Evolutionary conservation across 179 eudicot species (phyloP).

Genomic region (Vitellaria paradoxa): DNA sequence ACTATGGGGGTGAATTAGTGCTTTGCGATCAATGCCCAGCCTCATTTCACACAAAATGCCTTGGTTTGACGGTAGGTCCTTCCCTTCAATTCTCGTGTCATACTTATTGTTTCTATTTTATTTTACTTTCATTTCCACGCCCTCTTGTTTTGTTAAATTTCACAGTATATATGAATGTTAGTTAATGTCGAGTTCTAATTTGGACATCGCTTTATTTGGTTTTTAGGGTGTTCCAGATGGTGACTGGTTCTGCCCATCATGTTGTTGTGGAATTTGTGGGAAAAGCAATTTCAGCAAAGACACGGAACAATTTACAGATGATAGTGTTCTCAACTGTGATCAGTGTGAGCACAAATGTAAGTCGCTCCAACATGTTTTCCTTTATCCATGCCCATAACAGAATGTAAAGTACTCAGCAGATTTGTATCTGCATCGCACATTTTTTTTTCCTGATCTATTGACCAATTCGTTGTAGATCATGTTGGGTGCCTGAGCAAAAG

Average conservation of each 20-base stretch:
- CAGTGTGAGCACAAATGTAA: slow-evolving; percentile 86
- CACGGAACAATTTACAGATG: slow-evolving; percentile 26
- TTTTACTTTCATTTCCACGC: not conserved
- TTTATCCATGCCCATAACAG: not conserved
- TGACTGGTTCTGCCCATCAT: slow-evolving; percentile 94
- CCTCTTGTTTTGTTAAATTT: not conserved
- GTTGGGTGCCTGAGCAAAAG: slow-evolving; percentile 49
- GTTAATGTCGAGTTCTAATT: slow-evolving; percentile 14
- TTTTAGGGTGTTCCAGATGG: slow-evolving; percentile 78
- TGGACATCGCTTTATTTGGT: slow-evolving; percentile 3
- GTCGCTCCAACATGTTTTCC: slow-evolving; percentile 21
- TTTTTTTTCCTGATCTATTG: slow-evolving; percentile 13
- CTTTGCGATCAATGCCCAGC: slow-evolving; percentile 92
- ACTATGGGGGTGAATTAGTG: slow-evolving; percentile 69
- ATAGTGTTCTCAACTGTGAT: slow-evolving; percentile 43
- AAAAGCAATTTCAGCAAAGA: slow-evolving; percentile 30
- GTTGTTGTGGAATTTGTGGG: slow-evolving; percentile 84
- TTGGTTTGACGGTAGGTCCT: slow-evolving; percentile 59
- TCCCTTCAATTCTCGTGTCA: not conserved
- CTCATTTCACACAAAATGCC: slow-evolving; percentile 77
- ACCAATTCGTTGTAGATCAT: slow-evolving; percentile 58
- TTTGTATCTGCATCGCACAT: not conserved
- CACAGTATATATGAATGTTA: not conserved
- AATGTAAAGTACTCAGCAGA: not conserved
- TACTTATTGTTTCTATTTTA: not conserved